Evolutionary conservation across 106 monocot species (phyloP), one percentile per base, ranked within the genome.

Genomic region (Ottelia alismoides): DNA sequence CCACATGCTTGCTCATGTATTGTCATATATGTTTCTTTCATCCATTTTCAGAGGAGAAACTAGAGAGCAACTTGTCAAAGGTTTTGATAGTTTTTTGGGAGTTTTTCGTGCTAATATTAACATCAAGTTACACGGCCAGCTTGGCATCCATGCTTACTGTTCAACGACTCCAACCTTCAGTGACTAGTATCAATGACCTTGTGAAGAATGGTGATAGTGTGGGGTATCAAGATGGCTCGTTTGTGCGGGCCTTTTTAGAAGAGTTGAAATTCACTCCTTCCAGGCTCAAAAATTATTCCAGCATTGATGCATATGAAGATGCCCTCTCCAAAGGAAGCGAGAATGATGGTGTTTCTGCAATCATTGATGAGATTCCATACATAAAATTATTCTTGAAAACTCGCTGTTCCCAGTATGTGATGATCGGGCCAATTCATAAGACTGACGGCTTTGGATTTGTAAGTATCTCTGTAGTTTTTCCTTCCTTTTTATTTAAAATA

Each of bases 81-180:
- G 2, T 68, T 1, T 61, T 80, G 20, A 43, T 72, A 24, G 53
- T 64, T n/a, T 14, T 75, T 26, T 76, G 72, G 75, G 5, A 68
- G 4, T 72, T 76, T 16, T 71, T 75, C 19, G 66, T 80, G 14
- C 60, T 75, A 1, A 56, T 80, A 2, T 26, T 80, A 25, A 51
- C 52, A 11, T 51, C 61, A 9, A 75, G 58, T 18, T 80, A 80
- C 48, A 80, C 72, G 17, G 75, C 75, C 1, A 80, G 54, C 52
- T 47, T 80, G 51, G 30, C 69, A 12, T 61, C 61, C 0, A 53
- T 59, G 44, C 22, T 69, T 1, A 69, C 61, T 0, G 60, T 61
- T 31, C 28, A 71, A 21, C 67, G 65, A 27, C 72, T 75, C 1
- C 22, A 56, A 14, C 80, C 80, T 22, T 50, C 75, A 9, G 24